These are phyloP conservation scores for Hylodesmum podocarpum DNA, from an alignment of 306 rosid species.

Conservation along the genomic window DNA sequence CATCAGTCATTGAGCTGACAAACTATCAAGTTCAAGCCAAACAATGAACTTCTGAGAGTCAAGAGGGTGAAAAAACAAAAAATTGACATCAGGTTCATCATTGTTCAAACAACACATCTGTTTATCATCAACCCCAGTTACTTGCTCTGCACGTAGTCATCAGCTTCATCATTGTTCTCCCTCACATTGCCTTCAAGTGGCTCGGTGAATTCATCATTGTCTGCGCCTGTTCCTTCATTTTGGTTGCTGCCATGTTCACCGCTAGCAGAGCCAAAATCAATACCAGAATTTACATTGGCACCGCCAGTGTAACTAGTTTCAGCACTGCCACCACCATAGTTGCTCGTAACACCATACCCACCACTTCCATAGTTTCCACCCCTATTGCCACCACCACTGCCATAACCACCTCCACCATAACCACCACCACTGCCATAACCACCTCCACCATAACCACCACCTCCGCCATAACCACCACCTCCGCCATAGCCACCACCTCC, in stretches of 20 bases:
- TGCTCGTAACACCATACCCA: neutral
- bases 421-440: neutral
- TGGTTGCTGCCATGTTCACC: constrained; percentile 28
- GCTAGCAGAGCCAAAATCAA: constrained; percentile 11
- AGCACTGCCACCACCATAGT: constrained; percentile 16
- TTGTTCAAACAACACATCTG: no score
- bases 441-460: constrained; percentile 1
- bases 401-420: constrained; percentile 19
- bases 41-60: constrained; percentile 22
- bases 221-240: constrained; percentile 16
- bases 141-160: constrained; percentile 28
- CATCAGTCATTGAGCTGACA: constrained; percentile 30
- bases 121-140: no score
- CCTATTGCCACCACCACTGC: constrained; percentile 4
- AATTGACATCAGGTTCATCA: constrained; percentile 31
- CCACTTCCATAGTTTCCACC: constrained; percentile 25
- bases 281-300: constrained; percentile 19
- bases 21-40: constrained; percentile 27
- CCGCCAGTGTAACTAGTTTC: constrained; percentile 1
- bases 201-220: neutral
- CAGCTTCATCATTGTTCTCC: constrained; percentile 36
- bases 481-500: neutral
- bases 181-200: constrained; percentile 27
- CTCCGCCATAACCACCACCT: neutral
- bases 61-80: neutral